Conservation (phyloP, 73 alveolate species). For the Paramecium octaurelia region DNA sequence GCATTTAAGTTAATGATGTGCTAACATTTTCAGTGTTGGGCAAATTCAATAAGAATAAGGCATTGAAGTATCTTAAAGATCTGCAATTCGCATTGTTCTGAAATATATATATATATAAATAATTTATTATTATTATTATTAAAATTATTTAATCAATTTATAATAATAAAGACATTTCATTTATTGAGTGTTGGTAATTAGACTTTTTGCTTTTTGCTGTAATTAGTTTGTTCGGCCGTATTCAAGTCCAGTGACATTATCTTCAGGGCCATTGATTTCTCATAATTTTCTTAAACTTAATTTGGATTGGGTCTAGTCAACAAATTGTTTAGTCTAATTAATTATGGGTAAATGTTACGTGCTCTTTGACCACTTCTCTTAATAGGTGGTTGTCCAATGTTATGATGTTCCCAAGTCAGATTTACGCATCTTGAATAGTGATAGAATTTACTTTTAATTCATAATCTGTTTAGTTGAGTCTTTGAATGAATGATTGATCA, state of each 20-base stretch:
- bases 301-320: slow-evolving; percentile 49
- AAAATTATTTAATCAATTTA: background rate
- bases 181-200: slow-evolving; percentile 1
- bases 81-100: background rate
- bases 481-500: slow-evolving; percentile 27
- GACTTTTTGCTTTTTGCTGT: slow-evolving; percentile 21
- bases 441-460: slow-evolving; percentile 45
- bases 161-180: background rate
- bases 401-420: slow-evolving; percentile 54
- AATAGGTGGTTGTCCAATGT: slow-evolving; percentile 60
- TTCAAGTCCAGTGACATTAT: slow-evolving; percentile 58
- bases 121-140: too few species aligned
- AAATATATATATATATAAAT: background rate
- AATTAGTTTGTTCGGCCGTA: slow-evolving; percentile 57
- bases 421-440: slow-evolving; percentile 29
- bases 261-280: slow-evolving; percentile 57
- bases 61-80: background rate
- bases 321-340: background rate
- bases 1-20: background rate
- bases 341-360: background rate
- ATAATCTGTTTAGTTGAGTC: slow-evolving; percentile 34
- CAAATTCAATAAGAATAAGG: background rate
- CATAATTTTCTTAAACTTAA: slow-evolving; percentile 44
- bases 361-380: slow-evolving; percentile 57
- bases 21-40: background rate